Percentiles rank a stretch among this genome's conserved stretches.
These are phyloP conservation scores for Camellia granthamiana DNA, from an alignment of 148 eudicot species.

Conservation along the genomic window DNA sequence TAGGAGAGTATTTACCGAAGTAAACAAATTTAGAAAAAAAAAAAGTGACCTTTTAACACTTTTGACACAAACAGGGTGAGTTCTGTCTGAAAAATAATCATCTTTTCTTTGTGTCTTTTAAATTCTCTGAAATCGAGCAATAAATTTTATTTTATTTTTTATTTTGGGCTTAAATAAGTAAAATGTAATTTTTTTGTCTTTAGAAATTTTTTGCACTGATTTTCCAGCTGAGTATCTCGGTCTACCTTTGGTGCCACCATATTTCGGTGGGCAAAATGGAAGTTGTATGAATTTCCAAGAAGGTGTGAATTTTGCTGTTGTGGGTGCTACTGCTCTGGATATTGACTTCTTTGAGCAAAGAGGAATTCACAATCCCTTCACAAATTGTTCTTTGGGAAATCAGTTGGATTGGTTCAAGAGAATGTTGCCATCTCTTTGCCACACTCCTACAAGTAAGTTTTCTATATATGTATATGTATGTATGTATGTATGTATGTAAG, in stretches of 20 bases:
- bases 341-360: constrained; percentile 9
- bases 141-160: too few relatives aligned
- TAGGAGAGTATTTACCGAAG: too few relatives aligned
- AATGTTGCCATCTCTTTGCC: constrained; percentile 20
- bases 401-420: constrained; percentile 43
- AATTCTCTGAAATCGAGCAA: too few relatives aligned
- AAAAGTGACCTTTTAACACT: too few relatives aligned
- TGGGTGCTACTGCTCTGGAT: constrained; percentile 43
- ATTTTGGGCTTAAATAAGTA: too few relatives aligned
- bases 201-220: not conserved
- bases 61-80: too few relatives aligned
- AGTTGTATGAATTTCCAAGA: constrained; percentile 26
- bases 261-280: constrained; percentile 14
- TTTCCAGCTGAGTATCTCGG: constrained; percentile 30
- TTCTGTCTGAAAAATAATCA: too few relatives aligned
- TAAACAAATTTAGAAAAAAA: too few relatives aligned
- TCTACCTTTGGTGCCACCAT: constrained; percentile 34
- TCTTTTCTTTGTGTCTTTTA: too few relatives aligned
- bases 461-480: not conserved
- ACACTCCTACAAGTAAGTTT: constrained; percentile 19
- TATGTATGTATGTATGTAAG: too few relatives aligned
- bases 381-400: constrained; percentile 26
- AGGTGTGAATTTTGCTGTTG: constrained; percentile 48
- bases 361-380: constrained; percentile 16
- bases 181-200: too few relatives aligned